Evolutionary conservation across 1,139 yeast species (phyloP).

Genomic region (Scheffersomyces titani): DNA sequence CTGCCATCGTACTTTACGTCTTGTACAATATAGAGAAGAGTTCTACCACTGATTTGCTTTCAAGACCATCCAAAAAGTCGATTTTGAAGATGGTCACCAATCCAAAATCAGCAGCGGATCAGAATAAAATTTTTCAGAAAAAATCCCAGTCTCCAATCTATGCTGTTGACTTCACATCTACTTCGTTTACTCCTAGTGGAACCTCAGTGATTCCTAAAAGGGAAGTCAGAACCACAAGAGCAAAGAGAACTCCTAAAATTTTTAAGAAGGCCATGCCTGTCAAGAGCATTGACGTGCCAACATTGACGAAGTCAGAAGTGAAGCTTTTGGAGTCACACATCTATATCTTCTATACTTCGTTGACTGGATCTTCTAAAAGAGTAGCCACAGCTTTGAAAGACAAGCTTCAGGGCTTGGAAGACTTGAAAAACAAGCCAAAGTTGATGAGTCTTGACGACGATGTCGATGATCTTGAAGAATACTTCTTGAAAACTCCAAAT

Average conservation of each 20-base stretch:
- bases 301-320: conserved; percentile 32
- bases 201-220: conserved; percentile 24
- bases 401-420: conserved; percentile 29
- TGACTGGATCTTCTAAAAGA: conserved; percentile 79
- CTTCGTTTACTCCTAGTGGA: conserved; percentile 28
- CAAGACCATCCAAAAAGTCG: conserved; percentile 2
- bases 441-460: conserved; percentile 75
- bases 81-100: neutral
- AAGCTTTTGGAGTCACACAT: conserved; percentile 47
- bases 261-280: conserved; percentile 38
- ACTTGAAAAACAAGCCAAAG: conserved; percentile 46
- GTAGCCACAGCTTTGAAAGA: conserved; percentile 57
- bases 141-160: conserved; percentile 34
- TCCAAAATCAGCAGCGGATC: neutral
- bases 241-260: conserved; percentile 39
- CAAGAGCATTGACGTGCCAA: conserved; percentile 14
- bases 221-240: conserved; percentile 15
- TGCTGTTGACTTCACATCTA: conserved; percentile 48
- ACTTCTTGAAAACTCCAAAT: conserved; percentile 65
- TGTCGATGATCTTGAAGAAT: conserved; percentile 81
- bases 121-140: neutral
- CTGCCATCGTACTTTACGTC: conserved; percentile 12
- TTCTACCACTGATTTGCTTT: neutral
- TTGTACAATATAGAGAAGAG: conserved; percentile 6
- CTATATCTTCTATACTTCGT: conserved; percentile 75